Percentiles rank a stretch among this genome's conserved stretches.
phyloP scores from a whole-genome alignment of 257 asterid species.

The Fraxinus americana region DNA sequence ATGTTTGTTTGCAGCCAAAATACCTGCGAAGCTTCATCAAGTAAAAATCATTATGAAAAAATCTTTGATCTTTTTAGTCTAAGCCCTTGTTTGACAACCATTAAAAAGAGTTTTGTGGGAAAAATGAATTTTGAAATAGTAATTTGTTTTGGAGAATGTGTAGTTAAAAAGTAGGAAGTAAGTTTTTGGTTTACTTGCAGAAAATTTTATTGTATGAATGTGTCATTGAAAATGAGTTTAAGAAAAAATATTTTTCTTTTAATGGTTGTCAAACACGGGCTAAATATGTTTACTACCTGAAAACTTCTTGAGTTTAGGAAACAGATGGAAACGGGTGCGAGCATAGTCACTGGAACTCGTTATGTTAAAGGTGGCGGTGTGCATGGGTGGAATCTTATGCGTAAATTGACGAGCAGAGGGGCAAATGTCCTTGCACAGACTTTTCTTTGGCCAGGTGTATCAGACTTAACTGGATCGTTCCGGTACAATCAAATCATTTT shows the following conservation, averaged over 20 bases:
- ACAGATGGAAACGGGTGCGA: conserved; percentile 89
- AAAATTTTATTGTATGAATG: too few species aligned
- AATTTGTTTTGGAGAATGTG: too few species aligned
- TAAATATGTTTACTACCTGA: conserved; percentile 22
- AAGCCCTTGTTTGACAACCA: neutral
- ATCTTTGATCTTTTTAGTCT: conserved; percentile 18
- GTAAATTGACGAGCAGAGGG: conserved; percentile 97
- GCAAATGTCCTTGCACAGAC: conserved; percentile 99
- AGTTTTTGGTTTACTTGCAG: too few species aligned
- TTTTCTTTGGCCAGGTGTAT: conserved; percentile 98
- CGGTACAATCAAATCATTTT: conserved; percentile 53
- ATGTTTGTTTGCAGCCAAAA: conserved; percentile 68
- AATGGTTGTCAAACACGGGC: too few species aligned
- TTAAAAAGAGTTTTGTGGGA: too few species aligned
- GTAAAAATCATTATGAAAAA: conserved; percentile 47
- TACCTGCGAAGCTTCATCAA: conserved; percentile 88
- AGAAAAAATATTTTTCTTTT: too few species aligned
- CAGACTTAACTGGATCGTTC: conserved; percentile 97
- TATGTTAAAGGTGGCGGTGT: conserved; percentile 94
- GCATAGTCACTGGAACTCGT: conserved; percentile 95
- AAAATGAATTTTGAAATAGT: too few species aligned
- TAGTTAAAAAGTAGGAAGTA: too few species aligned
- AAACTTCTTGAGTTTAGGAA: conserved; percentile 55
- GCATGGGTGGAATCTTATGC: conserved; percentile 97
- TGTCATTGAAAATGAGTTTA: too few species aligned